Evolutionary conservation across 768 basidiomycete genomes (phyloP).

Genomic region (Botryobasidium botryosum): DNA sequence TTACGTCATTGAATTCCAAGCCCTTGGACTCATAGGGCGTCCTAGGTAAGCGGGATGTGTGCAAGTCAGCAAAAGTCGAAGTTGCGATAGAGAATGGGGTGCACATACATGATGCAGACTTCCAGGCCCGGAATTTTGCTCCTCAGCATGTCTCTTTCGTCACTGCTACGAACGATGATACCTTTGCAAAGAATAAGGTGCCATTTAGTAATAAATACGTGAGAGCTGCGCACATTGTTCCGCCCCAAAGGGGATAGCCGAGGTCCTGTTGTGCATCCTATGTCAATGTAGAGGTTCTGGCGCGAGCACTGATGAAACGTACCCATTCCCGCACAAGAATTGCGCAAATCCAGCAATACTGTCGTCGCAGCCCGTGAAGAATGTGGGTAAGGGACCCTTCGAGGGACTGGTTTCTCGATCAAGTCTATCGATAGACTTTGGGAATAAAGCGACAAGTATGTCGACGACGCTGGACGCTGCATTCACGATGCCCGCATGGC

Average conservation of each 20-base stretch:
- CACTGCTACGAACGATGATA: conserved; percentile 51
- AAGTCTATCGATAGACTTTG: conserved; percentile 41
- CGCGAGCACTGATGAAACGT: not conserved
- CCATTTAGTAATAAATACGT: too few species aligned
- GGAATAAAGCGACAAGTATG: conserved; percentile 43
- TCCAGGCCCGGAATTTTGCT: conserved; percentile 36
- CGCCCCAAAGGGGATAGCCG: conserved; percentile 18
- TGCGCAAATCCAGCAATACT: conserved; percentile 13
- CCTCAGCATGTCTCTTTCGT: conserved; percentile 29
- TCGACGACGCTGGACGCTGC: conserved; percentile 49
- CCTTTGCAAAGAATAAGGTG: conserved; percentile 34
- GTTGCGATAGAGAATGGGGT: conserved; percentile 50
- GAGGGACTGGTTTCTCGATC: conserved; percentile 29
- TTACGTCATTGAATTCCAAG: too few species aligned
- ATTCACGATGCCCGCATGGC: conserved; percentile 55
- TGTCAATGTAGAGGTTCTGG: not conserved
- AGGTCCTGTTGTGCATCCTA: too few species aligned
- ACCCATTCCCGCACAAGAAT: not conserved
- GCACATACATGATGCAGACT: conserved; percentile 22
- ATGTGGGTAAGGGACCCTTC: not conserved
- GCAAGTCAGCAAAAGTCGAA: too few species aligned
- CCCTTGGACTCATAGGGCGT: conserved; percentile 19
- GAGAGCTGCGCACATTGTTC: not conserved
- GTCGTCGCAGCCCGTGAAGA: too few species aligned
- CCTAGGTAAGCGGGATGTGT: conserved; percentile 22